Base-by-base conservation (phyloP, 176 grass and related monocot genomes). In the Rhynchospora tenuis region DNA sequence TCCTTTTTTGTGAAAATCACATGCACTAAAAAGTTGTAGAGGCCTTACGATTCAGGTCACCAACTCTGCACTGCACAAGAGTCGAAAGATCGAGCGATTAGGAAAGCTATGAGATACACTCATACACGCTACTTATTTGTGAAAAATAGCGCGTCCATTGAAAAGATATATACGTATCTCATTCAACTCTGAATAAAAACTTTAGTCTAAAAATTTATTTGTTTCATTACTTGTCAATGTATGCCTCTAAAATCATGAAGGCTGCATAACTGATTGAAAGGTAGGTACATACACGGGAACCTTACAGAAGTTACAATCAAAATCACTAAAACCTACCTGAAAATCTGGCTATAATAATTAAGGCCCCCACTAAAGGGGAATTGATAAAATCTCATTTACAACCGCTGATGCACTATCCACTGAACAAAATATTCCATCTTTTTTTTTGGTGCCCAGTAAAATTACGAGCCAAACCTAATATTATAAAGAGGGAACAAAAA, bases 361-460 rank as follows among this genome's bases (percentile, higher is more conserved):
- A 84, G 5, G 42, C 17, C 79, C 79, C 54, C 80, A n/a, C 16
- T 1, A 82, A 61, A 44, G 59, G 14, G 16, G 59, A 65, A 82
- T 65, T 51, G 62, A 82, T 82, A 13, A 82, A 65, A 62, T 82
- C 80, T 82, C 80, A 82, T 82, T 82, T 82, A 82, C 80, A 82
- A 45, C 78, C 19, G 43, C 52, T 63, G 59, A 54, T 31, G 48
- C 50, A 77, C 50, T 31, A 77, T 77, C 50, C 50, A 67, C 80
- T 51, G 59, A 50, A 56, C 24, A 77, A 77, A 77, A 77, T 77
- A 77, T 56, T 52, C 59, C 80, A 27, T 51, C 59, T 24, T 27
- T 64, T 64, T 55, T 68, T 26, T 80, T 80, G 13, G 27, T 82
- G 45, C 60, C 67, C 80, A 51, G 43, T 17, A 82, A 82, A 82